Evolutionary conservation across 441 rosid genomes (phyloP), one percentile per base, ranked within the genome.

Genomic region (Omphalea diandra): DNA sequence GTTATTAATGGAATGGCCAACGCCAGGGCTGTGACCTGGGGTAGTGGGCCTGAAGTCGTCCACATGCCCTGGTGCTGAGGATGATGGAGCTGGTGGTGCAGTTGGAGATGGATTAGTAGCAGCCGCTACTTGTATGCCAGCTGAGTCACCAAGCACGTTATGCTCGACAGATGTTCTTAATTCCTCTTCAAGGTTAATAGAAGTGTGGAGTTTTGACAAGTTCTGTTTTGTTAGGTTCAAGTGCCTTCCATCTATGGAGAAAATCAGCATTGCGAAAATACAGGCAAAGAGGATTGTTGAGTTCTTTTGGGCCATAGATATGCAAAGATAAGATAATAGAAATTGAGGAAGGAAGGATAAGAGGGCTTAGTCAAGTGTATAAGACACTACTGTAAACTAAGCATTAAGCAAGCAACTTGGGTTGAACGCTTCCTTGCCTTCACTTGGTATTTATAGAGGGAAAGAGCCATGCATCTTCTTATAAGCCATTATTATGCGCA

Each of bases 21-120:
- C 83, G 17, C 84, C 83, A 26, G 85, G 86, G 74, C 85, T 84
- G 40, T 71, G 81, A 9, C 87, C 87, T 10, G 83, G 87, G 35
- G 80, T 61, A 33, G 88, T 86, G 36, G 87, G 86, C 71, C 86
- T 77, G 79, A 87, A 81, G 24, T 74, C 82, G 35, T 81, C 76
- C 10, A 33, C 60, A 27, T 70, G 68, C 43, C 68, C 74, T 2
- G 80, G 71, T 3, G 78, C 27, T 3, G 75, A 76, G 11, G 70
- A n/a, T 43, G 73, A 32, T 36, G 78, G 57, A 11, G 70, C 58
- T 18, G 65, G 11, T 0, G 71, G 73, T 26, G 68, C 4, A 4
- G 67, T 67, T 24, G 67, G 66, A 17, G 81, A 63, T 31, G 27
- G 8, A 50, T 41, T 56, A 9, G 54, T 56, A 9, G 54, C 24